phyloP scores from a whole-genome alignment of 352 stramenopile species.

The Porosira glacialis region DNA sequence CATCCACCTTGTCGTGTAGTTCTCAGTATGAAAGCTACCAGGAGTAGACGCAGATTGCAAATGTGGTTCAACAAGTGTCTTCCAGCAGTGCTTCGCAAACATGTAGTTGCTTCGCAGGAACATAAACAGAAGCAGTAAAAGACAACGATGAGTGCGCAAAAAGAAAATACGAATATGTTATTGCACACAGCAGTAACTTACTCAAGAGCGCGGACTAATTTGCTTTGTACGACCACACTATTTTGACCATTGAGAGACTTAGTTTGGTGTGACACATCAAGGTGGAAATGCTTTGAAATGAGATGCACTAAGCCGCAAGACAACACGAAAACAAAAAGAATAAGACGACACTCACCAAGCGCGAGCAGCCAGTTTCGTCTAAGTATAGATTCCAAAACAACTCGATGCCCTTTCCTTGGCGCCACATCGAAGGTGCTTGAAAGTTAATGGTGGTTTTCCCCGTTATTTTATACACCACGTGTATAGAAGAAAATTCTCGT shows the following conservation, averaged over 20 bases:
- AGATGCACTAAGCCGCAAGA: no score
- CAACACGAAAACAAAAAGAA: no score
- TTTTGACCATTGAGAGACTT: constrained; percentile 35
- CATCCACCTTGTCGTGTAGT: constrained; percentile 20
- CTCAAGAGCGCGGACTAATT: constrained; percentile 38
- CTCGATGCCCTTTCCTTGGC: constrained; percentile 34
- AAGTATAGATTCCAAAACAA: constrained; percentile 50
- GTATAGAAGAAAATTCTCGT: constrained; percentile 33
- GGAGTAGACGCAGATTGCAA: constrained; percentile 3
- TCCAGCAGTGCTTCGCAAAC: constrained; percentile 55
- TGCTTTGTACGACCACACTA: constrained; percentile 34
- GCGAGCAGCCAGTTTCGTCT: constrained; percentile 35
- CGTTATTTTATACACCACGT: constrained; percentile 40
- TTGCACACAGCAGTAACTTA: background rate
- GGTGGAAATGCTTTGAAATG: no score
- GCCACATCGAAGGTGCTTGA: constrained; percentile 37
- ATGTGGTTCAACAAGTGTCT: constrained; percentile 26
- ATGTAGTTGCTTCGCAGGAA: constrained; percentile 35
- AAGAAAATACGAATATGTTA: background rate
- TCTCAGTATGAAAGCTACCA: background rate
- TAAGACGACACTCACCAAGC: no score
- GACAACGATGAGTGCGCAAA: no score
- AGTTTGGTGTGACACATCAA: no score
- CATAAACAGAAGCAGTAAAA: no score
- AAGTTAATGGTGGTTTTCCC: constrained; percentile 25